Percentiles rank a stretch among this genome's conserved stretches.
Evolutionary conservation across 2,329 filamentous ascomycete genomes (phyloP).

Genomic region (Pseudonectria buxi): DNA sequence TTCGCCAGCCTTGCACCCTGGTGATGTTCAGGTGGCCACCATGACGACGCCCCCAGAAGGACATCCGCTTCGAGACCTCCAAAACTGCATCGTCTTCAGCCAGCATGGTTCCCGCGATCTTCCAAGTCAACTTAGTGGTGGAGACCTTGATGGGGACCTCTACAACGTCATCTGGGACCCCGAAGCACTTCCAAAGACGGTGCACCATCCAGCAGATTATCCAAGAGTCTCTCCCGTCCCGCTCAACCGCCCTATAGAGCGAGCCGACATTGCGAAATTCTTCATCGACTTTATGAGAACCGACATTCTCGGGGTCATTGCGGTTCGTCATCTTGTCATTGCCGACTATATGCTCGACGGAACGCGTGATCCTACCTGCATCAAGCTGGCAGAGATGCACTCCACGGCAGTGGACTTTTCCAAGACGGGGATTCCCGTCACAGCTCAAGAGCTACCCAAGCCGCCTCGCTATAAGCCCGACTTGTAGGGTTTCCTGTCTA

Average conservation of each 20-base stretch:
- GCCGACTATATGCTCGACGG: slow-evolving; percentile 51
- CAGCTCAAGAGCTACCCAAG: slow-evolving; percentile 36
- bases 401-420: slow-evolving; percentile 71
- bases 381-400: slow-evolving; percentile 53
- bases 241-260: slow-evolving; percentile 53
- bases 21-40: slow-evolving; percentile 63
- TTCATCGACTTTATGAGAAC: slow-evolving; percentile 72
- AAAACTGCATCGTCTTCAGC: slow-evolving; percentile 76
- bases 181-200: slow-evolving; percentile 34
- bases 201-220: slow-evolving; percentile 63
- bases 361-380: slow-evolving; percentile 45
- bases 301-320: slow-evolving; percentile 60
- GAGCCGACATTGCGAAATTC: slow-evolving; percentile 67
- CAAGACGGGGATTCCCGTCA: slow-evolving; percentile 61
- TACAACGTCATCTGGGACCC: slow-evolving; percentile 74
- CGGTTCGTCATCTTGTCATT: slow-evolving; percentile 55
- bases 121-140: slow-evolving; percentile 71
- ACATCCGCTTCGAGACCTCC: slow-evolving; percentile 55
- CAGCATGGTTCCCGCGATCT: slow-evolving; percentile 64
- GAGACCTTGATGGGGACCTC: slow-evolving; percentile 77
- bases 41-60: slow-evolving; percentile 53
- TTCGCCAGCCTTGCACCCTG: slow-evolving; percentile 75
- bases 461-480: slow-evolving; percentile 40
- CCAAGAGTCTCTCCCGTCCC: slow-evolving; percentile 48
- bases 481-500: slow-evolving; percentile 38